A percentile compares a stretch with the other conserved stretches of the same genome.
These are phyloP conservation scores for Daedaleopsis nitida DNA, from an alignment of 768 basidiomycete genomes.

Conservation along the genomic window DNA sequence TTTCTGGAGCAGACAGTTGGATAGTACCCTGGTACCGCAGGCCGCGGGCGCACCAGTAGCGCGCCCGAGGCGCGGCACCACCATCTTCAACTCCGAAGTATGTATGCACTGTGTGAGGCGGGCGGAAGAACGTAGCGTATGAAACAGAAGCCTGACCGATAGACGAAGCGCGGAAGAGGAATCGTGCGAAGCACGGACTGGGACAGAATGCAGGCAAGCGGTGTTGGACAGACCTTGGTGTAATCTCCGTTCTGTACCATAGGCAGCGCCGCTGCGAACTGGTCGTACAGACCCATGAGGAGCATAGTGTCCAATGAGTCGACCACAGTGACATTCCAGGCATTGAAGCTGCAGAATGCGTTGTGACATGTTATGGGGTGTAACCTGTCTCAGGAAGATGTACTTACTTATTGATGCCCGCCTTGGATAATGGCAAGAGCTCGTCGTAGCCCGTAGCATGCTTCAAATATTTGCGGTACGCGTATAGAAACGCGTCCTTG, in stretches of 20 bases:
- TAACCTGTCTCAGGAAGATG: too few species aligned
- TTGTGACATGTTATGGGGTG: neutral
- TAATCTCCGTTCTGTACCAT: conserved; percentile 53
- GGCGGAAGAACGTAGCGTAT: too few species aligned
- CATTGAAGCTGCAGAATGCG: conserved; percentile 57
- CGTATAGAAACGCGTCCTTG: conserved; percentile 63
- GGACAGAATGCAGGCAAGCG: too few species aligned
- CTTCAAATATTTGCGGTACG: conserved; percentile 64
- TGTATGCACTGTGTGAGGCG: conserved; percentile 1
- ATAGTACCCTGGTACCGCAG: too few species aligned
- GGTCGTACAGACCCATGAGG: conserved; percentile 71
- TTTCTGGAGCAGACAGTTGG: too few species aligned
- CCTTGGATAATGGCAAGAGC: conserved; percentile 52
- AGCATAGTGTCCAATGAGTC: conserved; percentile 87
- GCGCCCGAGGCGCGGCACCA: too few species aligned
- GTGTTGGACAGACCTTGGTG: conserved; percentile 39
- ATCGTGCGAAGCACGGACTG: too few species aligned
- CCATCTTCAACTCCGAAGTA: too few species aligned
- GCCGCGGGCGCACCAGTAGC: too few species aligned
- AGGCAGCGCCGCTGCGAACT: conserved; percentile 65
- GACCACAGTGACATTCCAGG: conserved; percentile 75
- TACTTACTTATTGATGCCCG: conserved; percentile 50
- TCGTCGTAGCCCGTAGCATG: conserved; percentile 69
- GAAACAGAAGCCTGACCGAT: too few species aligned
- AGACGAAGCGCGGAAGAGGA: too few species aligned